Percentiles rank a stretch among this genome's conserved stretches.
These are phyloP conservation scores for Eucalyptus curtisii DNA, from an alignment of 345 rosid genomes.

Conservation along the genomic window DNA sequence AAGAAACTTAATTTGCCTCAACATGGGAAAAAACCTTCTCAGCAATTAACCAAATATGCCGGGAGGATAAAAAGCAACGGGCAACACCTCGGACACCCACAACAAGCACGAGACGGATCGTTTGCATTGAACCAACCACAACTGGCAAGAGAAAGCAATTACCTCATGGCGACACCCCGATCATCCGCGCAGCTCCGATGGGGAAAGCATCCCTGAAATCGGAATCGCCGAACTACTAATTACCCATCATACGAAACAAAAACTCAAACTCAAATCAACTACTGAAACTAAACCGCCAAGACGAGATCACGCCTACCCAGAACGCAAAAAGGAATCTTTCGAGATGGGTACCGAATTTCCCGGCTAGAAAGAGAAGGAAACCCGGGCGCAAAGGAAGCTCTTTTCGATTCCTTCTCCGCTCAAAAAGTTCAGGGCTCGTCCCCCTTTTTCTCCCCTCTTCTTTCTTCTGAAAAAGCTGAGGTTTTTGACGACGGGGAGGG, in stretches of 20 bases:
- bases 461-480: not conserved
- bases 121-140: not conserved
- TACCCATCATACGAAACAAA: not conserved
- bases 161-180: not conserved
- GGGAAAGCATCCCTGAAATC: not conserved
- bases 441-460: not conserved
- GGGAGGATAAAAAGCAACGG: not conserved
- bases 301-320: not conserved
- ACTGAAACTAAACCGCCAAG: not conserved
- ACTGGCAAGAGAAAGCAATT: not conserved
- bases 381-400: not conserved
- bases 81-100: not conserved
- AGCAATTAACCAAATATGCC: not conserved
- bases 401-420: not conserved
- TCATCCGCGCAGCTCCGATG: not conserved
- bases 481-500: not conserved
- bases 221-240: not conserved
- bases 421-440: not conserved
- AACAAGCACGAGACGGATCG: not conserved
- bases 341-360: not conserved
- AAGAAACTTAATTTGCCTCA: not conserved
- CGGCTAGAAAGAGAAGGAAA: not conserved
- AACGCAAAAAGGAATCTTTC: not conserved
- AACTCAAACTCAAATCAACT: not conserved
- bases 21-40: not conserved